Evolutionary conservation across 2,329 filamentous ascomycete genomes (phyloP), one percentile per base, ranked within the genome.

Genomic region (Ascochyta viciae-villosae): DNA sequence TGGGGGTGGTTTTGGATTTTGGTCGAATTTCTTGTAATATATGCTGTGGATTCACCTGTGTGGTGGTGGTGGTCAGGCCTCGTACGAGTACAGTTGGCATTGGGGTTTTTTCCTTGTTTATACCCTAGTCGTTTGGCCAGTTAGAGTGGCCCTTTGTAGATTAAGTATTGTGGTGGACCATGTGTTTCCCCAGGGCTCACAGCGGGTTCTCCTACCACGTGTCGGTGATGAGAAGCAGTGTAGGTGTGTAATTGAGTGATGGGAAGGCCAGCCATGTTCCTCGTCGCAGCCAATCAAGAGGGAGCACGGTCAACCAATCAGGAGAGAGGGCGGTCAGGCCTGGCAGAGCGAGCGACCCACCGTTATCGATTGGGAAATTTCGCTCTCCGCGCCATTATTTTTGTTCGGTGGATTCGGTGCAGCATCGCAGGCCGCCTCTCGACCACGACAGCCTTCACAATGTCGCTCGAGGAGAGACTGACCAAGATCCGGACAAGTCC

Each of bases 401-500:
- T 52, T 52, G 43, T 31, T 31, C 29, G 12, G 29, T 31, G 29
- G 12, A 13, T 31, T 35, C 46, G 41, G 43, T 16, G 49, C 40
- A 38, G 35, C 45, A 27, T 13, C 46, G 44, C 44, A 19, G 2
- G 19, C 49, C 50, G 47, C 42, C 55, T 54, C 50, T 58, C 51
- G 22, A 52, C 58, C 52, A 61, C 66, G 48, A 57, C 59, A 61
- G 61, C 58, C 43, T 38, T 47, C 68, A 66, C 61, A 61, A 80
- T 80, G 80, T 86, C 87, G 77, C 81, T 98, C 38, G 87, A 90
- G 76, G 94, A 96, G 82, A 96, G 92, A 83, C 87, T 99, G 76
- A 91, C 94, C 81, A 97, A 96, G 85, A 97, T 98, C 77, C 91
- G 95, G 79, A 95, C 79, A 65, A 78, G 91, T 74, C 95, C 95